Base-by-base conservation (phyloP, 2,329 filamentous ascomycete genomes). In the Sarocladiaceae sp. region DNA sequence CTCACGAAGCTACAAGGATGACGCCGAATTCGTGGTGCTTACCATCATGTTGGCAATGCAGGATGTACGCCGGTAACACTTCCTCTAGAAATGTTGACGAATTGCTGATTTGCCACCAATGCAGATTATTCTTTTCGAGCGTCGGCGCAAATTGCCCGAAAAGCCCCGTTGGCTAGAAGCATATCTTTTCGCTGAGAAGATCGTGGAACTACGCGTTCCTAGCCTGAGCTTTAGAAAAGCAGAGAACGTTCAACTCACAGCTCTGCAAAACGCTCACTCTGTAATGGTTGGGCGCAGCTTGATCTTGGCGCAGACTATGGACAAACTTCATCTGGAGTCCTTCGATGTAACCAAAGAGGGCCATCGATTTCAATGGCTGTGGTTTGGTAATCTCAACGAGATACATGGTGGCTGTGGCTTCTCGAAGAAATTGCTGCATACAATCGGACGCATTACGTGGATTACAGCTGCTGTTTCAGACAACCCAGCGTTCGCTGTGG, bases 331-430 rank as follows among this genome's bases (percentile, higher is more conserved):
- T 13, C 55, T 55, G 2, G 46, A 50, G 7, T 52, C 51, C 2
- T 58, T 65, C 18, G 52, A 63, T 16, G 52, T 56, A 1, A 47
- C 57, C 20, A 45, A 50, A 9, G 58, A 65, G 41, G 48, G 58
- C 1, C 47, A 52, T 3, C 55, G 63, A 19, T 68, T 68, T 40
- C 59, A 55, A 6, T 68, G 65, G 62, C 56, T 68, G 7, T 53
- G 65, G 1, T 65, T 67, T 33, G 65, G 64, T 3, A 58, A 66
- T 10, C 58, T 61, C 48, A 60, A 57, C 26, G 56, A 66, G 43
- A 64, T 68, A 3, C 65, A 68, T 35, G 65, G 65, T 7, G 65
- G 63, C 0, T 68, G 65, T 37, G 65, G 65, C 9, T 68, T 68
- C 45, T 68, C 65, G 0, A 66, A 64, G 43, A 63, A 59, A 32